A percentile compares a stretch with the other conserved stretches of the same genome.
These are phyloP conservation scores for Aureobasidium uvarum DNA, from an alignment of 2,329 filamentous ascomycete genomes.

Conservation along the genomic window DNA sequence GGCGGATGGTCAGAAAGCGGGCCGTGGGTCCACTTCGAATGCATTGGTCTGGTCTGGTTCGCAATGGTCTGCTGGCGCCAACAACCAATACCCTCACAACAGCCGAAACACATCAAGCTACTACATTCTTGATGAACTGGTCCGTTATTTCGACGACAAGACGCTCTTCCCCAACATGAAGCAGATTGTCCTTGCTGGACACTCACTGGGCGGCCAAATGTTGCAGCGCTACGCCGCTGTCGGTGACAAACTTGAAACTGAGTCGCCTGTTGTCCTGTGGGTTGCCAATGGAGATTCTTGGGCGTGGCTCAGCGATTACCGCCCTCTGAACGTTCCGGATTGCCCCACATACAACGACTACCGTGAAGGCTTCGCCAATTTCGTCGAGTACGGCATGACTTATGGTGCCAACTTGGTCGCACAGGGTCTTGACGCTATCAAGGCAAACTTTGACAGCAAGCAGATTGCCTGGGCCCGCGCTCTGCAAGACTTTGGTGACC, in stretches of 20 bases:
- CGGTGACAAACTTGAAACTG: conserved; percentile 32
- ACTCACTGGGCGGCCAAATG: conserved; percentile 40
- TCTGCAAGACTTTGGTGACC: conserved; percentile 38
- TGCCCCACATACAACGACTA: conserved; percentile 40
- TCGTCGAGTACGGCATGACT: conserved; percentile 37
- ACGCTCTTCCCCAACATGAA: conserved; percentile 40
- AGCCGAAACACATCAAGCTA: conserved; percentile 37
- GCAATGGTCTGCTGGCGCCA: conserved; percentile 39
- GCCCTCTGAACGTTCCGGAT: conserved; percentile 35
- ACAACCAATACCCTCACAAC: conserved; percentile 39
- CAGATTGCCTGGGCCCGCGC: conserved; percentile 39
- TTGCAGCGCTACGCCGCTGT: conserved; percentile 41
- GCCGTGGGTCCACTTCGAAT: conserved; percentile 37
- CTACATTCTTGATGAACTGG: conserved; percentile 38
- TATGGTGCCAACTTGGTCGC: conserved; percentile 36
- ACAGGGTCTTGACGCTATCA: conserved; percentile 36
- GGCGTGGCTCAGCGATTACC: conserved; percentile 37
- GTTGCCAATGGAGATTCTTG: conserved; percentile 40
- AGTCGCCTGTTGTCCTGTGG: conserved; percentile 38
- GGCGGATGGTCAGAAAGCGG: conserved; percentile 32
- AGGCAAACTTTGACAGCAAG: conserved; percentile 39
- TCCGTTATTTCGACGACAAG: conserved; percentile 40
- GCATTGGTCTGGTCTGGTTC: conserved; percentile 39
- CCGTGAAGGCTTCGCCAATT: conserved; percentile 39
- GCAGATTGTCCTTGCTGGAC: conserved; percentile 42